phyloP scores from a whole-genome alignment of 2,329 filamentous ascomycete genomes.

The Fusarium decemcellulare region DNA sequence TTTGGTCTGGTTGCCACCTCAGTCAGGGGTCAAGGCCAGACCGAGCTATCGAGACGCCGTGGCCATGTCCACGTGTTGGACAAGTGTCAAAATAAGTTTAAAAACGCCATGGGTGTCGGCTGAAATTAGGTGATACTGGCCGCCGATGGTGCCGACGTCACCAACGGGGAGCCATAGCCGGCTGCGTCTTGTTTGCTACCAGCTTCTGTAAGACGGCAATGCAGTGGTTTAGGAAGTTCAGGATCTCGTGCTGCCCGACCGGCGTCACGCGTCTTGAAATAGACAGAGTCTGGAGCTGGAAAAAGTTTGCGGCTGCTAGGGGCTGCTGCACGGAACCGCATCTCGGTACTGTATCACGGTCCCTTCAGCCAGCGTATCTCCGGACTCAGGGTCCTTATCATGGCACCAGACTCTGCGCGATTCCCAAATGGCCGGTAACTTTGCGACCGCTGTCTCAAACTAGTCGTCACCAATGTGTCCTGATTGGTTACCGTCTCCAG shows the following conservation, averaged over 20 bases:
- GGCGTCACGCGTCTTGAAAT: background rate
- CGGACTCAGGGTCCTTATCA: background rate
- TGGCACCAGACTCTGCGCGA: background rate
- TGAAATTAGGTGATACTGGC: background rate
- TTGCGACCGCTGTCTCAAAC: slow-evolving; percentile 2
- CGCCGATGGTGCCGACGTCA: background rate
- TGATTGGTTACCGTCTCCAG: background rate
- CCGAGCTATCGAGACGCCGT: background rate
- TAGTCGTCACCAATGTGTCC: background rate
- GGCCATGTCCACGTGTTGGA: background rate
- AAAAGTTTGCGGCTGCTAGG: background rate
- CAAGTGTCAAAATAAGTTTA: background rate
- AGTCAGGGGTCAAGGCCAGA: too few relatives aligned
- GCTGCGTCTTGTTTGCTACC: background rate
- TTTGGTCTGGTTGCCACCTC: too few relatives aligned
- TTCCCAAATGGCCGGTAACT: background rate
- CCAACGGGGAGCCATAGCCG: background rate
- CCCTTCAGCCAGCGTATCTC: background rate
- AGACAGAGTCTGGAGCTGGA: background rate
- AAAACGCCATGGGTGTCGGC: slow-evolving; percentile 1
- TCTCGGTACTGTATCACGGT: background rate
- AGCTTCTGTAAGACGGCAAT: background rate
- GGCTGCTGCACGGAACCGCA: background rate
- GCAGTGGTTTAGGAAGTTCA: background rate
- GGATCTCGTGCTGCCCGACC: background rate